Evolutionary conservation across 768 basidiomycete genomes (phyloP).

Genomic region (Naganishia vaughanmartiniae): DNA sequence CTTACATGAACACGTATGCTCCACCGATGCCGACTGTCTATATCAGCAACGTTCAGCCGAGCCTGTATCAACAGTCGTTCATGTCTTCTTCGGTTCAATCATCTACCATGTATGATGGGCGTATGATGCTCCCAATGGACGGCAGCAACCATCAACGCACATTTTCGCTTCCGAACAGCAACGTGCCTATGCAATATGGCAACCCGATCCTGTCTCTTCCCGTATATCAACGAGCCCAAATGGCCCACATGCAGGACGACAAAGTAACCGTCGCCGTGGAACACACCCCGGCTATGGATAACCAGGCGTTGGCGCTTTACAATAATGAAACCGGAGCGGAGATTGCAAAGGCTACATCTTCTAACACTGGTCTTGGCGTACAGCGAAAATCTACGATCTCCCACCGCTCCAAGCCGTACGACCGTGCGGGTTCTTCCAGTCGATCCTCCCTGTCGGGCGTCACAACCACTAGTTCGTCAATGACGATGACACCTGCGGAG

Average conservation of each 20-base stretch:
- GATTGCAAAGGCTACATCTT: neutral
- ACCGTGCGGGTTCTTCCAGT: conserved; percentile 1
- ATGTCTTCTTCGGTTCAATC: neutral
- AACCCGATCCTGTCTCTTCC: neutral
- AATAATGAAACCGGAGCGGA: neutral
- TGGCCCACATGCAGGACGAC: neutral
- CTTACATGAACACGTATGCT: conserved; percentile 10
- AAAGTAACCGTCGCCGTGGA: neutral
- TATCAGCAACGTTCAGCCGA: conserved; percentile 1
- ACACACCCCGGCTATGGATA: neutral
- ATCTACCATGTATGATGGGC: neutral
- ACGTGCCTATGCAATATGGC: neutral
- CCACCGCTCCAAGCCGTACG: neutral
- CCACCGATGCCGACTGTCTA: conserved; percentile 8
- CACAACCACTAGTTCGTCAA: neutral
- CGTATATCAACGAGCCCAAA: conserved; percentile 3
- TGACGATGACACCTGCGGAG: neutral
- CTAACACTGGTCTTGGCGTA: neutral
- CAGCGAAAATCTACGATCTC: neutral
- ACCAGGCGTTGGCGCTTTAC: neutral
- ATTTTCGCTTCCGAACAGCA: conserved; percentile 17
- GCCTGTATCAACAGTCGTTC: neutral
- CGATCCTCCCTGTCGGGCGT: conserved; percentile 8
- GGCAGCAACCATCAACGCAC: conserved; percentile 4
- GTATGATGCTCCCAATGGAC: neutral